Percentiles rank a stretch among this genome's conserved stretches.
These are phyloP conservation scores for Chloris gayana DNA, from an alignment of 176 grass and related monocot species.

Conservation along the genomic window DNA sequence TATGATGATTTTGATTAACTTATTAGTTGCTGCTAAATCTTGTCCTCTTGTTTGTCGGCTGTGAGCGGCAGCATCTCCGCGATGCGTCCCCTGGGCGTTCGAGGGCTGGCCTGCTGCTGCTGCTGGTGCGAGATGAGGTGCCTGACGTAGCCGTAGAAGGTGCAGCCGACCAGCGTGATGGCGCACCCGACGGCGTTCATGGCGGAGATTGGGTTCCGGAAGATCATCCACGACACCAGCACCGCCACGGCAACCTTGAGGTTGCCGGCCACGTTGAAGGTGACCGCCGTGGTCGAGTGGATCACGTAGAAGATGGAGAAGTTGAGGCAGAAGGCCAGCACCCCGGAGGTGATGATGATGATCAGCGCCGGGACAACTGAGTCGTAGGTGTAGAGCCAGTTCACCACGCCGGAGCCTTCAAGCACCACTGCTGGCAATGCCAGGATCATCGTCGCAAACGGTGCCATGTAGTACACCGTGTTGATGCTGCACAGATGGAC, in stretches of 20 bases:
- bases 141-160: conserved; percentile 94
- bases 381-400: conserved; percentile 71
- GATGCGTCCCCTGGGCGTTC: conserved; percentile 57
- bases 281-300: conserved; percentile 76
- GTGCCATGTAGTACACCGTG: conserved; percentile 91
- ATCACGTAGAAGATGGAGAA: conserved; percentile 88
- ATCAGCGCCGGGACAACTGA: conserved; percentile 46
- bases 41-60: conserved; percentile 67
- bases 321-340: conserved; percentile 79
- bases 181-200: conserved; percentile 86
- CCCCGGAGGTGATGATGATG: conserved; percentile 66
- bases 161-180: conserved; percentile 78
- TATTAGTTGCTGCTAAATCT: conserved; percentile 38
- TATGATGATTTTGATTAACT: background rate
- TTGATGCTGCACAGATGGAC: conserved; percentile 55
- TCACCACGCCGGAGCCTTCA: conserved; percentile 60
- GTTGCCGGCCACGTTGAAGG: conserved; percentile 81
- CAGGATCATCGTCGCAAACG: conserved; percentile 83
- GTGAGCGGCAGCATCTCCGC: conserved; percentile 84
- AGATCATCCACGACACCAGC: conserved; percentile 89
- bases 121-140: conserved; percentile 57
- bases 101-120: conserved; percentile 55
- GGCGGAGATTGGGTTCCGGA: conserved; percentile 86
- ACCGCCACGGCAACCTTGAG: conserved; percentile 89
- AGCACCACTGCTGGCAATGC: conserved; percentile 53